Conservation (phyloP, 2,329 filamentous ascomycete species). For the Endoconidiophora laricicola region DNA sequence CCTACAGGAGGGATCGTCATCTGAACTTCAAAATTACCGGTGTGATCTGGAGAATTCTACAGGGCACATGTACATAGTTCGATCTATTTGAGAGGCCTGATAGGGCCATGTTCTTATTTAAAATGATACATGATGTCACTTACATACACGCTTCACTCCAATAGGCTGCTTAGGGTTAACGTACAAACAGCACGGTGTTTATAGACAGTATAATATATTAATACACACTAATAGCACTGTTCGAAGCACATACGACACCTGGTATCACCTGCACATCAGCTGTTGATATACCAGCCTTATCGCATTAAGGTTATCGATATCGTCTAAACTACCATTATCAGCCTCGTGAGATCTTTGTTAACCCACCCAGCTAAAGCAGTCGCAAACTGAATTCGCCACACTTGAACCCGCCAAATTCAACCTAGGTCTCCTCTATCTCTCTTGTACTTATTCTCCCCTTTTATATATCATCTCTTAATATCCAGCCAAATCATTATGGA, state of each 20-base stretch:
- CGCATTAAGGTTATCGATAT: background rate
- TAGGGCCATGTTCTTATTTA: too few species aligned
- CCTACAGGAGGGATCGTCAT: too few species aligned
- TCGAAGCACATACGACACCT: background rate
- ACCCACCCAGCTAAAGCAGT: background rate
- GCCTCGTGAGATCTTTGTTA: slow-evolving; percentile 1
- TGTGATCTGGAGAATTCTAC: too few species aligned
- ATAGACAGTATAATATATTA: background rate
- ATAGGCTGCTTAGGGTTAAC: background rate
- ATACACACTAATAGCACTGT: background rate
- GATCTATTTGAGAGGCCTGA: too few species aligned
- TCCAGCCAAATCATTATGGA: slow-evolving; percentile 33
- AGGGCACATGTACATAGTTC: too few species aligned
- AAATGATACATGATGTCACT: too few species aligned
- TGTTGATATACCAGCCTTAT: background rate
- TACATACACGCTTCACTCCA: too few species aligned
- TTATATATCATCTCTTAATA: background rate
- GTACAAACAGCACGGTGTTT: background rate
- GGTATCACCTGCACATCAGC: background rate
- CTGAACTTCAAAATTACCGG: too few species aligned
- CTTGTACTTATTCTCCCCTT: too few species aligned
- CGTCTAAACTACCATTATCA: background rate
- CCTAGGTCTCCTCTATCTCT: too few species aligned
- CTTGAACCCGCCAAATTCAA: too few species aligned
- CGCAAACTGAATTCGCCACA: background rate